Percentiles rank a stretch among this genome's conserved stretches.
These are phyloP conservation scores for Globisporangium cystogenes DNA, from an alignment of 352 stramenopile genomes.

Conservation along the genomic window DNA sequence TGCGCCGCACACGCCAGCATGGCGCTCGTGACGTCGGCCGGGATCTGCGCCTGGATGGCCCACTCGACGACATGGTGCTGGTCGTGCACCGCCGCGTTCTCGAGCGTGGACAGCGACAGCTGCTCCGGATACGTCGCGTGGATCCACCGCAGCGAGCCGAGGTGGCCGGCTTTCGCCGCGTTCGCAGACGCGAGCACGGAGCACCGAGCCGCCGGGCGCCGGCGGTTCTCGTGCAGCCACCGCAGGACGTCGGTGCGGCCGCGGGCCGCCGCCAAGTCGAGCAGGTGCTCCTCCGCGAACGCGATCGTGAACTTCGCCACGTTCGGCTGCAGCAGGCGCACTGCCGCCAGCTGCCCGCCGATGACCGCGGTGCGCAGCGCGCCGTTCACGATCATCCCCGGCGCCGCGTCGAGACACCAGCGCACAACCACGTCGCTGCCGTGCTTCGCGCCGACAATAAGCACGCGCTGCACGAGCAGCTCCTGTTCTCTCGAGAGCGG, in stretches of 20 bases:
- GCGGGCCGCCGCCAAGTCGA: conserved; percentile 6
- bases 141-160: conserved; percentile 5
- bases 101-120: conserved; percentile 4
- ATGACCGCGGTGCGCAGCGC: conserved; percentile 8
- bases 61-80: conserved; percentile 12
- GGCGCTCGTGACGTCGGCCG: background rate
- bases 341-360: background rate
- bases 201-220: background rate
- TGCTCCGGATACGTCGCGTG: background rate
- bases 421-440: conserved; percentile 2
- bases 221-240: conserved; percentile 8
- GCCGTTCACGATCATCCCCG: conserved; percentile 4
- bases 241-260: conserved; percentile 5
- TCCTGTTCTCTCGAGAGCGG: background rate
- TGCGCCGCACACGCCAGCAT: conserved; percentile 2
- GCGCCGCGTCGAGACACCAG: conserved; percentile 1
- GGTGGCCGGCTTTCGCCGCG: conserved; percentile 3
- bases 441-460: conserved; percentile 9
- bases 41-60: conserved; percentile 3
- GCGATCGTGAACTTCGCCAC: conserved; percentile 6
- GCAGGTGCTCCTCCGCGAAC: conserved; percentile 9
- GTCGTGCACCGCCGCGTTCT: conserved; percentile 6
- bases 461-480: conserved; percentile 7
- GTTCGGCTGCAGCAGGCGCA: conserved; percentile 4
- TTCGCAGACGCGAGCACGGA: conserved; percentile 3